Percentiles rank a stretch among this genome's conserved stretches.
These are phyloP conservation scores for Atkinsonella texensis DNA, from an alignment of 2,329 filamentous ascomycete species.

Conservation along the genomic window DNA sequence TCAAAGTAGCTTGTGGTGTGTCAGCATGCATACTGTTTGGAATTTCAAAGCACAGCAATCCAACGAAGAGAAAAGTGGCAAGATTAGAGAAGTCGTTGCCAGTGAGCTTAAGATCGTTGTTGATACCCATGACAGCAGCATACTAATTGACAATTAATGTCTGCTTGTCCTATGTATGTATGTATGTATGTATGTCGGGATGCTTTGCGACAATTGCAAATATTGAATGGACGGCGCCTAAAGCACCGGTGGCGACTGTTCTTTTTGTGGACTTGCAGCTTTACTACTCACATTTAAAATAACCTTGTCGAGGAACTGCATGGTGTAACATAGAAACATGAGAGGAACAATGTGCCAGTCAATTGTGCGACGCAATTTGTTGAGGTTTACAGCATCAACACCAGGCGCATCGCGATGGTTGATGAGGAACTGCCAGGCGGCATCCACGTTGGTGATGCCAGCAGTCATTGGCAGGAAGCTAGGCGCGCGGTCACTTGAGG, in stretches of 20 bases:
- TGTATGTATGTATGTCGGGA: neutral
- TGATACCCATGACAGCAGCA: constrained; percentile 53
- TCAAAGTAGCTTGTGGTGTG: neutral
- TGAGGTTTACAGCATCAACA: constrained; percentile 27
- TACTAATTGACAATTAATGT: constrained; percentile 31
- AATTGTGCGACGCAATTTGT: constrained; percentile 39
- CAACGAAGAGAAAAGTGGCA: constrained; percentile 52
- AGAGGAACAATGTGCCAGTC: constrained; percentile 48
- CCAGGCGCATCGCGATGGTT: constrained; percentile 26
- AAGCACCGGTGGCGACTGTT: neutral
- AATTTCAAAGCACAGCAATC: constrained; percentile 45
- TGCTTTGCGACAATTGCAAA: neutral
- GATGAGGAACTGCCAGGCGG: constrained; percentile 34
- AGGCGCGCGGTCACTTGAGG: constrained; percentile 9
- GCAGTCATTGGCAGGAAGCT: constrained; percentile 1
- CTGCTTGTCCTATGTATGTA: neutral
- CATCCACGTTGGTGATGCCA: constrained; percentile 22
- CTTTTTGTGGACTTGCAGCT: neutral
- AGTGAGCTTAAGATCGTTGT: constrained; percentile 35
- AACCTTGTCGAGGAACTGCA: constrained; percentile 54
- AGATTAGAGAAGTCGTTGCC: constrained; percentile 52
- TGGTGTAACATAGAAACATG: constrained; percentile 49
- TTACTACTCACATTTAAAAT: constrained; percentile 41
- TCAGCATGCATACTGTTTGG: constrained; percentile 36
- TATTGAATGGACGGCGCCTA: neutral